These are phyloP conservation scores for Dalbergia cochinchinensis DNA, from an alignment of 306 rosid species.

Conservation along the genomic window DNA sequence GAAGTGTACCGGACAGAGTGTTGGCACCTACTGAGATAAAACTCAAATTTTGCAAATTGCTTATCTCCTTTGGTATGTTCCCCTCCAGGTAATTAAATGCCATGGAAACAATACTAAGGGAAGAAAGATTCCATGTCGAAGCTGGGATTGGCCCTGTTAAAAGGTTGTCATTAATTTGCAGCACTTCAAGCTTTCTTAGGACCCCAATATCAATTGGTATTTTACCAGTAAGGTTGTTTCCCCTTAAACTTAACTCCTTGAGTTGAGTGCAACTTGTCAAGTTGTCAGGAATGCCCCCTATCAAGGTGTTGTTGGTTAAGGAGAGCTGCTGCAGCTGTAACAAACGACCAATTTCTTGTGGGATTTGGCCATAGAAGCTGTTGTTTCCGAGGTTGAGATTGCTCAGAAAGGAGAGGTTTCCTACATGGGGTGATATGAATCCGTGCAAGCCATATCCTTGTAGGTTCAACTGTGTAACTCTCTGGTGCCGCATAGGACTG, in stretches of 20 bases:
- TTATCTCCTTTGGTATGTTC: slow-evolving; percentile 46
- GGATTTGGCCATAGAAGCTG: slow-evolving; percentile 42
- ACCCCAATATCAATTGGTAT: too few species aligned
- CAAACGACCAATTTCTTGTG: slow-evolving; percentile 24
- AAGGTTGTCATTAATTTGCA: too few species aligned
- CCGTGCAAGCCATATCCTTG: slow-evolving; percentile 36
- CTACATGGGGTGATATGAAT: slow-evolving; percentile 51
- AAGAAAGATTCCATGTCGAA: slow-evolving; percentile 54
- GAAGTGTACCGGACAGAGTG: slow-evolving; percentile 44
- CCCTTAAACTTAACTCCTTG: too few species aligned
- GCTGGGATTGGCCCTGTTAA: slow-evolving; percentile 44
- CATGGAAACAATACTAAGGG: not conserved
- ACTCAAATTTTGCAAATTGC: not conserved
- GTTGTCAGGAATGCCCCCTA: too few species aligned
- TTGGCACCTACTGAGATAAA: not conserved
- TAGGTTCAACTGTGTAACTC: slow-evolving; percentile 42
- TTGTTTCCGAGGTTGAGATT: slow-evolving; percentile 31
- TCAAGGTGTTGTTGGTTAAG: too few species aligned
- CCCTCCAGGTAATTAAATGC: slow-evolving; percentile 35
- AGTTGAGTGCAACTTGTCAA: too few species aligned
- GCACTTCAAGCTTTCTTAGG: too few species aligned
- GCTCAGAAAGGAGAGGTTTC: slow-evolving; percentile 49
- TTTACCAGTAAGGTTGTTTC: too few species aligned
- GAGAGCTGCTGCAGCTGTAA: too few species aligned
- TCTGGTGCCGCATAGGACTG: slow-evolving; percentile 32